Evolutionary conservation across 2,329 filamentous ascomycete species (phyloP).

Genomic region (Penicillium nordicum): DNA sequence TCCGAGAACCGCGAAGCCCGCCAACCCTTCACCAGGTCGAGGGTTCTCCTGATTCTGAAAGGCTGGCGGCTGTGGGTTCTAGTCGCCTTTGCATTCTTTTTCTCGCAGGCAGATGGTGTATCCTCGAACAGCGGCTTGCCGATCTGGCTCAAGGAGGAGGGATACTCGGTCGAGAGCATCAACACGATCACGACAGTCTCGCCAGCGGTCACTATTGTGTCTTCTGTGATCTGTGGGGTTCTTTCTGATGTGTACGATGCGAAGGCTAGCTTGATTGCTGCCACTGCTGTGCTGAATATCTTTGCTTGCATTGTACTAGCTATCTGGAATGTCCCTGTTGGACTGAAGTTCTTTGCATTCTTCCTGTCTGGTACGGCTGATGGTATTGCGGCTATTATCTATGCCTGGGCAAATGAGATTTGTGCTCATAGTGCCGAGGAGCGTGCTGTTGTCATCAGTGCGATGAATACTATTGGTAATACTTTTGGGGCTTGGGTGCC

Average conservation of each 20-base stretch:
- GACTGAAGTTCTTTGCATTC: slow-evolving; percentile 20
- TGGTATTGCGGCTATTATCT: slow-evolving; percentile 23
- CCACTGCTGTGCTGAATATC: slow-evolving; percentile 15
- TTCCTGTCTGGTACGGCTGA: slow-evolving; percentile 22
- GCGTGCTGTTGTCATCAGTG: slow-evolving; percentile 23
- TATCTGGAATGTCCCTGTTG: slow-evolving; percentile 18
- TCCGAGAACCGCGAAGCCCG: slow-evolving; percentile 19
- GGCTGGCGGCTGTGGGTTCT: slow-evolving; percentile 18
- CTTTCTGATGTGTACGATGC: slow-evolving; percentile 16
- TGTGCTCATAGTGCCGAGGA: slow-evolving; percentile 34
- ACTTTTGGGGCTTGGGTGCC: slow-evolving; percentile 30
- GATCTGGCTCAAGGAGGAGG: slow-evolving; percentile 21
- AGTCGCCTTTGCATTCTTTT: slow-evolving; percentile 21
- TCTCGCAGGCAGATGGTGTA: slow-evolving; percentile 23
- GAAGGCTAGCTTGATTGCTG: slow-evolving; percentile 16
- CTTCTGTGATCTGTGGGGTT: slow-evolving; percentile 17
- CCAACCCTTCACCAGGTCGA: slow-evolving; percentile 17
- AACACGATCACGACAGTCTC: slow-evolving; percentile 18
- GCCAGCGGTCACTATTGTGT: slow-evolving; percentile 16
- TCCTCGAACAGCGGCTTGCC: slow-evolving; percentile 21
- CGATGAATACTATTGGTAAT: slow-evolving; percentile 33
- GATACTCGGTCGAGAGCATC: slow-evolving; percentile 21
- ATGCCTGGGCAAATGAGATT: slow-evolving; percentile 25
- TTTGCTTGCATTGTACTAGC: slow-evolving; percentile 18
- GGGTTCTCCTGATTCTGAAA: slow-evolving; percentile 15